phyloP scores from a whole-genome alignment of 495 filamentous ascomycete genomes.

The Hypoxylon lienhwacheense region DNA sequence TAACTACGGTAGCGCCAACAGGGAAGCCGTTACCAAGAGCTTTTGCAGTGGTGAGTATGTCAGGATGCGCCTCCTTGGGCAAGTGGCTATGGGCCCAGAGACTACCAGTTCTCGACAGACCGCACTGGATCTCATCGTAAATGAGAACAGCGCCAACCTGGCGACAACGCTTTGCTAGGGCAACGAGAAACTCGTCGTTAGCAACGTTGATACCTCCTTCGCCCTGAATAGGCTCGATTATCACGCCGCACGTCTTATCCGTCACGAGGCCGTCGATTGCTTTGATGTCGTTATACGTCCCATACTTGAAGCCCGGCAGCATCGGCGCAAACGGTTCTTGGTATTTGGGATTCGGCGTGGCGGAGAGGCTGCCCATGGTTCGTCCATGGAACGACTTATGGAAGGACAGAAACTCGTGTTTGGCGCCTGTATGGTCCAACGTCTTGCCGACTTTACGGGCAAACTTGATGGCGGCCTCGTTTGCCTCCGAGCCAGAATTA shows the following conservation, averaged over 20 bases:
- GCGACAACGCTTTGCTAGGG: conserved; percentile 76
- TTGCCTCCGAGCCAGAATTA: conserved; percentile 93
- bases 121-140: conserved; percentile 97
- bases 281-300: conserved; percentile 78
- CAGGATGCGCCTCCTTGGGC: conserved; percentile 80
- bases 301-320: conserved; percentile 89
- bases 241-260: conserved; percentile 86
- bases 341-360: conserved; percentile 98
- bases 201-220: conserved; percentile 91
- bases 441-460: conserved; percentile 84
- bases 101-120: conserved; percentile 78
- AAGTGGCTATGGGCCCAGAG: conserved; percentile 85
- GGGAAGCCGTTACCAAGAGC: conserved; percentile 96
- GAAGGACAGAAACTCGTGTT: conserved; percentile 87
- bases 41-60: conserved; percentile 92
- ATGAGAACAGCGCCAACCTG: conserved; percentile 87
- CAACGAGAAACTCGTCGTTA: conserved; percentile 74
- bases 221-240: conserved; percentile 96
- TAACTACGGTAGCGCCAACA: conserved; percentile 88
- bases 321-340: conserved; percentile 93
- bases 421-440: conserved; percentile 67
- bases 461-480: conserved; percentile 98
- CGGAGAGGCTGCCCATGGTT: conserved; percentile 88
- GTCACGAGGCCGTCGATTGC: conserved; percentile 73
- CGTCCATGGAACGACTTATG: conserved; percentile 90